A percentile compares a stretch with the other conserved stretches of the same genome.
phyloP scores from a whole-genome alignment of 2,329 filamentous ascomycete genomes.

The Aspergillus glaucus region DNA sequence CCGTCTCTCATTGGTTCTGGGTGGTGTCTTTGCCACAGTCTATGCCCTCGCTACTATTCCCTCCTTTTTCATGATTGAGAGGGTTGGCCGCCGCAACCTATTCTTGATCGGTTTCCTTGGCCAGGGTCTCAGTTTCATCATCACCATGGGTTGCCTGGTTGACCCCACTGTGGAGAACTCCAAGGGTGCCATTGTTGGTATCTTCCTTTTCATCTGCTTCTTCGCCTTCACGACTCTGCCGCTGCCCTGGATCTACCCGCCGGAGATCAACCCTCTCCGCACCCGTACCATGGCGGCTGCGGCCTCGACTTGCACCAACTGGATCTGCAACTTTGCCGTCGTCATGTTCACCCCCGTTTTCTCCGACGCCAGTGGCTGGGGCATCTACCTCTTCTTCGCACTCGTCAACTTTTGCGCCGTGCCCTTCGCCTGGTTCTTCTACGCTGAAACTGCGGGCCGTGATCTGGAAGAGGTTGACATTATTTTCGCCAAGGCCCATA shows the following conservation, averaged over 20 bases:
- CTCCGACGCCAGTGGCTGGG: slow-evolving; percentile 27
- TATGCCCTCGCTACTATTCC: slow-evolving; percentile 24
- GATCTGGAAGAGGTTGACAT: slow-evolving; percentile 37
- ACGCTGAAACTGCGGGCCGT: slow-evolving; percentile 41
- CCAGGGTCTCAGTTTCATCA: slow-evolving; percentile 28
- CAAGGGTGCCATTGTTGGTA: slow-evolving; percentile 46
- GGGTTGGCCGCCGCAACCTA: slow-evolving; percentile 36
- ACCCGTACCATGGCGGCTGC: slow-evolving; percentile 49
- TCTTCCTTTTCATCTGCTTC: slow-evolving; percentile 62
- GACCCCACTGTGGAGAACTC: slow-evolving; percentile 14
- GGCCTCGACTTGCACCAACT: slow-evolving; percentile 47
- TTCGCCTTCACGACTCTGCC: slow-evolving; percentile 60
- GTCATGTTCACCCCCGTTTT: slow-evolving; percentile 45
- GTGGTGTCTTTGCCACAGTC: slow-evolving; percentile 23
- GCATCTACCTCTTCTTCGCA: slow-evolving; percentile 38
- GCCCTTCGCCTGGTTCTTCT: slow-evolving; percentile 47
- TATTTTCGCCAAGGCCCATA: slow-evolving; percentile 34
- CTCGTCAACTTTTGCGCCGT: slow-evolving; percentile 37
- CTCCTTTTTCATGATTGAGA: slow-evolving; percentile 26
- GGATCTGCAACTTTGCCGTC: slow-evolving; percentile 49
- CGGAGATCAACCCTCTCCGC: slow-evolving; percentile 48
- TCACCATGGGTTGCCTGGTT: slow-evolving; percentile 31
- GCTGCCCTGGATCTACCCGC: slow-evolving; percentile 50
- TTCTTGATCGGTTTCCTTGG: slow-evolving; percentile 28
- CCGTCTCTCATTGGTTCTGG: slow-evolving; percentile 17